These are phyloP conservation scores for Suhomyces terraborum DNA, from an alignment of 1,139 yeast species.

Conservation along the genomic window DNA sequence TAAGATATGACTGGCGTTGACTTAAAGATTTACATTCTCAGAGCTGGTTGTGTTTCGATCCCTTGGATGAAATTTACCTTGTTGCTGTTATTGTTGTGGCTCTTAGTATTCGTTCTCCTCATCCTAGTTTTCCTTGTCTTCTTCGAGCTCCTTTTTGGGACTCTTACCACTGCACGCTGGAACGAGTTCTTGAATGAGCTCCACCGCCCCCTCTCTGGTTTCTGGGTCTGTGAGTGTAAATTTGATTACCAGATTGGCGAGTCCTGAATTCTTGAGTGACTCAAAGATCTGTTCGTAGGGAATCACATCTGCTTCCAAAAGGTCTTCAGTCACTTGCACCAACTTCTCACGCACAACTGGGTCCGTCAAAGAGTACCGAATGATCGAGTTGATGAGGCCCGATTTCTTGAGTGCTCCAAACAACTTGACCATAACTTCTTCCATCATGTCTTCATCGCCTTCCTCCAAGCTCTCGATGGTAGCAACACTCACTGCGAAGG, in stretches of 20 bases:
- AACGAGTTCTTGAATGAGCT: conserved; percentile 30
- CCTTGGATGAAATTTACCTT: too few relatives aligned
- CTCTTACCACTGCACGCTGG: conserved; percentile 22
- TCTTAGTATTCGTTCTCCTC: not conserved
- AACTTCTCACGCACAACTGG: conserved; percentile 31
- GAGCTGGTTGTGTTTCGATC: too few relatives aligned
- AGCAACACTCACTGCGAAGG: not conserved
- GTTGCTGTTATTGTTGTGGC: not conserved
- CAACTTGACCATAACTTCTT: conserved; percentile 26
- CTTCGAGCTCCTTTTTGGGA: conserved; percentile 9
- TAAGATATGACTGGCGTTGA: too few relatives aligned
- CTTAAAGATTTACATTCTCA: too few relatives aligned
- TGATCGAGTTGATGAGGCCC: conserved; percentile 32
- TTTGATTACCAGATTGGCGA: conserved; percentile 32
- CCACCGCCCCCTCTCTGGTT: conserved; percentile 32
- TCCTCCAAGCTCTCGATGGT: conserved; percentile 6
- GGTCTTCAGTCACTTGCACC: conserved; percentile 28
- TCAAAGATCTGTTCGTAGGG: conserved; percentile 37
- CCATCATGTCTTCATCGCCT: conserved; percentile 16
- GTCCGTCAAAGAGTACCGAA: conserved; percentile 34
- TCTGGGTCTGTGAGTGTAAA: conserved; percentile 32
- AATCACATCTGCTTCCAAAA: conserved; percentile 34
- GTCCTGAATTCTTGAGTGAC: conserved; percentile 35
- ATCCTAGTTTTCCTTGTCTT: not conserved
- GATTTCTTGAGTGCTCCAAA: conserved; percentile 33